Conservation (phyloP, 495 filamentous ascomycete species). For the Sporormia fimetaria region DNA sequence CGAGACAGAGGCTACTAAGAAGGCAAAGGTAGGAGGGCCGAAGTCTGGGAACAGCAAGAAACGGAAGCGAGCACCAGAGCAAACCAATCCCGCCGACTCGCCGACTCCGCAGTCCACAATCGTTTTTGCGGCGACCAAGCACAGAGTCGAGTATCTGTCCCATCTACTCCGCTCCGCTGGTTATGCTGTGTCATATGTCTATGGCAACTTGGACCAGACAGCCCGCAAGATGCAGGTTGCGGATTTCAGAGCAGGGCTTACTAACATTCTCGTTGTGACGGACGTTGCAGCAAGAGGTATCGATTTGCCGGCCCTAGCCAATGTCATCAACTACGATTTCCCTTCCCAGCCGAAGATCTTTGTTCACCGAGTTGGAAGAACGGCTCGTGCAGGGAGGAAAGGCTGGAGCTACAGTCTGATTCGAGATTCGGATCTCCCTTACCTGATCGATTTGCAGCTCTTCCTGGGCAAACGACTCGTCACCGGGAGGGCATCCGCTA, state of each 20-base stretch:
- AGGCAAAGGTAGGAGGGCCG: slow-evolving; percentile 26
- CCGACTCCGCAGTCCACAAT: slow-evolving; percentile 79
- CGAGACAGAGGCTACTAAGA: slow-evolving; percentile 42
- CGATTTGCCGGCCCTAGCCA: slow-evolving; percentile 89
- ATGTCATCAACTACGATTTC: slow-evolving; percentile 99
- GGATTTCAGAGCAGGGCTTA: slow-evolving; percentile 69
- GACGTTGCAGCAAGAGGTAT: slow-evolving; percentile 96
- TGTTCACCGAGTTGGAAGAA: slow-evolving; percentile 90
- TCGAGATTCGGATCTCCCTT: slow-evolving; percentile 71
- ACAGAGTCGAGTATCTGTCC: slow-evolving; percentile 92
- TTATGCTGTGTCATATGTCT: slow-evolving; percentile 78
- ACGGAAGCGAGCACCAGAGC: slow-evolving; percentile 40
- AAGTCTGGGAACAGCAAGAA: slow-evolving; percentile 35
- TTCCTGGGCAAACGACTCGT: slow-evolving; percentile 77
- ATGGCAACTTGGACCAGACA: slow-evolving; percentile 86
- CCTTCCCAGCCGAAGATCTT: slow-evolving; percentile 94
- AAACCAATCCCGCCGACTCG: slow-evolving; percentile 39
- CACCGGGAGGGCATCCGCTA: slow-evolving; percentile 45
- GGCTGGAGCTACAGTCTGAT: slow-evolving; percentile 95
- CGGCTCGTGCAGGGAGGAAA: slow-evolving; percentile 77
- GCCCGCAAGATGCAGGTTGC: slow-evolving; percentile 84
- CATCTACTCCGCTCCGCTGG: slow-evolving; percentile 59
- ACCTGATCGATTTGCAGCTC: slow-evolving; percentile 87
- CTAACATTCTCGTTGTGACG: slow-evolving; percentile 91
- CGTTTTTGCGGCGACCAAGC: slow-evolving; percentile 86